Base-by-base conservation (phyloP, 1,139 yeast genomes). In the Eremothecium gossypii region DNA sequence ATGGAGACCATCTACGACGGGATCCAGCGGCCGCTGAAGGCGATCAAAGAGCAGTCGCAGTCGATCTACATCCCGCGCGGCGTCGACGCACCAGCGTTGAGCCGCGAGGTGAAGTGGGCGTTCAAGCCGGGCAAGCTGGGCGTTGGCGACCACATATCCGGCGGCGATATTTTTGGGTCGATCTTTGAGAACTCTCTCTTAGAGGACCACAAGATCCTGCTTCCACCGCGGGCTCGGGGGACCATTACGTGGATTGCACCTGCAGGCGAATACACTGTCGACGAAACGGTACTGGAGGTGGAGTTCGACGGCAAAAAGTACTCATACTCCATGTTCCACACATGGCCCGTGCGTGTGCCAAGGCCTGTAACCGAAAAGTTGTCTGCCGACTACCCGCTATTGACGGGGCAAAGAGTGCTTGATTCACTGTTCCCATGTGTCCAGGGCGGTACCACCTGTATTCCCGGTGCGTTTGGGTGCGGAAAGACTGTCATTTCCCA, bases 371-470 rank as follows among this genome's bases (percentile, higher is more conserved):
- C 96, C 42, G 94, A 86, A 65, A 87, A 89, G 64, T 70, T 86
- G 50, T 70, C 94, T 45, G 97, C 98, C 38, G 91, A 89, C 66
- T 77, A 83, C 65, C 99, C 99, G 45, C 76, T 93, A 58, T 76
- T 91, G 59, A 91, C 99, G 29, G 99, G 99, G 58, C 99, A 91
- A 73, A 85, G 98, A 75, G 99, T 91, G 43, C 75, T 91, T 67
- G 99, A 91, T 67, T 82, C 98, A 31, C 76, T 91, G 53, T 93
- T 91, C 77, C 98, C 99, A 41, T 85, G 95, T 77, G 99, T 93
- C 55, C 98, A 93, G 73, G 98, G 99, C 71, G 99, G 99, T 73
- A 91, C 99, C 41, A 91, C 99, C 35, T 93, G 98, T 81, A 91
- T 91, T 64, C 99, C 99, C 39, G 99, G 99, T 68, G 99, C 99